Evolutionary conservation across 2,329 filamentous ascomycete genomes (phyloP).

Genomic region (Chaetomiaceae sp.): DNA sequence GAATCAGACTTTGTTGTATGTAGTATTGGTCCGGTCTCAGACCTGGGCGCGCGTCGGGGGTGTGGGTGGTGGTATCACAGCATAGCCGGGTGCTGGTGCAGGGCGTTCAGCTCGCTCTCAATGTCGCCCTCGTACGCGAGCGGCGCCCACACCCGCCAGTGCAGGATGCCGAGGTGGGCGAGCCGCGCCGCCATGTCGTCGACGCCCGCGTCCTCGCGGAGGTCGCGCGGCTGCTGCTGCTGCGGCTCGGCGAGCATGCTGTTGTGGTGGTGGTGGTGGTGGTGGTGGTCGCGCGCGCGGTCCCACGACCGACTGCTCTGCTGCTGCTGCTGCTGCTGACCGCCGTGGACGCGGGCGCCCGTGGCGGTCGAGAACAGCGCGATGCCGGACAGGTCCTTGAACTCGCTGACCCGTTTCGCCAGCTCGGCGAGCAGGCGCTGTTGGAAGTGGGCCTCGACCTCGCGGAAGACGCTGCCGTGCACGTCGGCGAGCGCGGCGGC

Average conservation of each 20-base stretch:
- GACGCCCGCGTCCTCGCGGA: constrained; percentile 48
- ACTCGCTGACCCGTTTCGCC: constrained; percentile 45
- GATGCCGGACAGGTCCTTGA: constrained; percentile 46
- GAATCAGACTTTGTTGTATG: too few species aligned
- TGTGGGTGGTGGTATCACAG: too few species aligned
- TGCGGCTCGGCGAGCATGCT: constrained; percentile 27
- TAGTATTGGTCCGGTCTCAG: too few species aligned
- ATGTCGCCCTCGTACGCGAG: constrained; percentile 57
- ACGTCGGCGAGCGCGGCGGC: constrained; percentile 38
- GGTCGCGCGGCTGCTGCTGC: constrained; percentile 35
- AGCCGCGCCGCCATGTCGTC: constrained; percentile 69
- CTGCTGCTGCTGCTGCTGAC: too few species aligned
- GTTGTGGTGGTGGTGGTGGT: constrained; percentile 23
- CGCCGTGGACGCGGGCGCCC: constrained; percentile 37
- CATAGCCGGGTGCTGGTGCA: background rate
- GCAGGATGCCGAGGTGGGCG: constrained; percentile 75
- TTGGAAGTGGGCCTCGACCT: constrained; percentile 46
- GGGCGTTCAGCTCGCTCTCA: constrained; percentile 23
- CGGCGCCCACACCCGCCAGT: constrained; percentile 83
- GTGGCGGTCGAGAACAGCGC: constrained; percentile 51
- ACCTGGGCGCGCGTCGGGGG: too few species aligned
- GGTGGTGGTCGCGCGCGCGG: constrained; percentile 25
- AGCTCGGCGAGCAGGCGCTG: constrained; percentile 44
- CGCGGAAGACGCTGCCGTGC: constrained; percentile 39
- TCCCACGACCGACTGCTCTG: constrained; percentile 34